Percentiles rank a stretch among this genome's conserved stretches.
phyloP scores from a whole-genome alignment of 2,329 filamentous ascomycete genomes.

The Hypoxylon sp. region DNA sequence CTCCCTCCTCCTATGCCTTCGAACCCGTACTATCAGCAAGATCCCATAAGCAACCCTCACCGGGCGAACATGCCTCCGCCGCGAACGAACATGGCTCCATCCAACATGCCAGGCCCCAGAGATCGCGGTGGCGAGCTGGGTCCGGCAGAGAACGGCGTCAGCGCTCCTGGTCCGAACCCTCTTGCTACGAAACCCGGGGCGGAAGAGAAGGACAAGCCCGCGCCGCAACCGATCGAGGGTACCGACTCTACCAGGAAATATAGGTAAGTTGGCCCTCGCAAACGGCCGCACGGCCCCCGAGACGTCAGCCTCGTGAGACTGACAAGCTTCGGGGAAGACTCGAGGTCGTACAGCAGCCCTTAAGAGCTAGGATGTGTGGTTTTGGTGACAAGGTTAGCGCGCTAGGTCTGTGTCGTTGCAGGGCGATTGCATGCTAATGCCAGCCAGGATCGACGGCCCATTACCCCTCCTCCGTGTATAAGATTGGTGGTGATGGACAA shows the following conservation, averaged over 20 bases:
- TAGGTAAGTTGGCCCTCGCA: slow-evolving; percentile 33
- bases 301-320: slow-evolving; percentile 20
- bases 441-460: slow-evolving; percentile 84
- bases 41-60: slow-evolving; percentile 42
- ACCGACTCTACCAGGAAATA: slow-evolving; percentile 43
- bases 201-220: slow-evolving; percentile 38
- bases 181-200: slow-evolving; percentile 37
- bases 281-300: neutral
- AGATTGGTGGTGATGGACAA: slow-evolving; percentile 80
- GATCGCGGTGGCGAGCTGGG: slow-evolving; percentile 39
- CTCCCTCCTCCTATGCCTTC: slow-evolving; percentile 44
- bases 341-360: slow-evolving; percentile 86
- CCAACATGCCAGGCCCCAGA: slow-evolving; percentile 40
- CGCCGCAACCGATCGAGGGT: slow-evolving; percentile 41
- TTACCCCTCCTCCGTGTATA: slow-evolving; percentile 94
- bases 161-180: slow-evolving; percentile 30
- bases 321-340: slow-evolving; percentile 58
- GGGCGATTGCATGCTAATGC: slow-evolving; percentile 24
- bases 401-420: slow-evolving; percentile 12
- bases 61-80: slow-evolving; percentile 44
- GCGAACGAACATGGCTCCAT: slow-evolving; percentile 43
- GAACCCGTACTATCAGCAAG: slow-evolving; percentile 41
- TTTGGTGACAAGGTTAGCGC: slow-evolving; percentile 90
- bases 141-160: slow-evolving; percentile 40
- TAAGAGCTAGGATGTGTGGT: slow-evolving; percentile 95